phyloP scores from a whole-genome alignment of 2,329 filamentous ascomycete genomes.

The Ceratocystis colombiana region DNA sequence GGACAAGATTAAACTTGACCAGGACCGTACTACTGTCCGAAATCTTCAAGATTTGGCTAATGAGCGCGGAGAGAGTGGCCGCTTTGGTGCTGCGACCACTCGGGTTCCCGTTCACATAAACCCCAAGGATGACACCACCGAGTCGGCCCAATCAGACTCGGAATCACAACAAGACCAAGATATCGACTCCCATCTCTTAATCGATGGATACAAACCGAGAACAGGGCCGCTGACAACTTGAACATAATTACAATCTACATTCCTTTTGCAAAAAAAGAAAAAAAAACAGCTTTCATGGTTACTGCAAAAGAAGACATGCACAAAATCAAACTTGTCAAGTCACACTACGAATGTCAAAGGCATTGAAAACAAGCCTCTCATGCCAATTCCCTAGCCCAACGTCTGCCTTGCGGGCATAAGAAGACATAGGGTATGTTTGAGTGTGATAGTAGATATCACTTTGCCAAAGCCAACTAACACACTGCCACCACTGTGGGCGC shows the following conservation, averaged over 20 bases:
- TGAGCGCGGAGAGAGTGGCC: conserved; percentile 38
- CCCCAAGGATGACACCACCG: conserved; percentile 17
- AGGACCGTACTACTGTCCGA: conserved; percentile 35
- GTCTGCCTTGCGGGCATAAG: neutral
- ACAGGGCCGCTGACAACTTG: conserved; percentile 11
- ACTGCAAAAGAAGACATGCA: conserved; percentile 10
- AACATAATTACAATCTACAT: conserved; percentile 12
- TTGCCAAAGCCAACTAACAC: neutral
- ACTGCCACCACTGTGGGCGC: neutral
- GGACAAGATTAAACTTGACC: conserved; percentile 38
- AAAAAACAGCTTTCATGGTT: neutral
- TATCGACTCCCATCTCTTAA: conserved; percentile 19
- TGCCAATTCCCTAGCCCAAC: neutral
- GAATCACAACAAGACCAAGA: conserved; percentile 15
- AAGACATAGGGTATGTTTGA: neutral
- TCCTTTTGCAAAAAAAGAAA: neutral
- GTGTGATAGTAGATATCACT: neutral
- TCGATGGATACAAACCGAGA: conserved; percentile 24
- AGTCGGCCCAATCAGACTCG: neutral
- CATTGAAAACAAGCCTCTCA: neutral
- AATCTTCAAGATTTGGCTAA: conserved; percentile 40
- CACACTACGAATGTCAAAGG: neutral
- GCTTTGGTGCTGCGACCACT: conserved; percentile 24
- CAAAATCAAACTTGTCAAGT: neutral
- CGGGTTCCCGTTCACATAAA: conserved; percentile 28